phyloP scores from a whole-genome alignment of 2,329 filamentous ascomycete species.

The Neoarthrinium moseri region DNA sequence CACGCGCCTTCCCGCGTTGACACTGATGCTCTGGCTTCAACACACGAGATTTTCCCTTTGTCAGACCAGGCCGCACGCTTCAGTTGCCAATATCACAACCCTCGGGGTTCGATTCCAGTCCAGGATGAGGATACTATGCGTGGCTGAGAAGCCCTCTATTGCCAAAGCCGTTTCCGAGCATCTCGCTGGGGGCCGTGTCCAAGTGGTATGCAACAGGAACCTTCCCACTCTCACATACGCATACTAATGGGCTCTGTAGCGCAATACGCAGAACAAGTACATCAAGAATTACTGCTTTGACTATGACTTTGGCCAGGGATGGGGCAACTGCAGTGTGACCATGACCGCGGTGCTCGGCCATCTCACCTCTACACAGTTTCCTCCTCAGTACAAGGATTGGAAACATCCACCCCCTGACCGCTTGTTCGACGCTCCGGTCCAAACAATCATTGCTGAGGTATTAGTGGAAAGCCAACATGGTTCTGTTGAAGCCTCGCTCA shows the following conservation, averaged over 20 bases:
- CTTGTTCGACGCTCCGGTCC: slow-evolving; percentile 79
- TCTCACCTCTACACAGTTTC: slow-evolving; percentile 78
- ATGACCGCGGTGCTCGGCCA: slow-evolving; percentile 96
- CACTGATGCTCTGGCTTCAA: background rate
- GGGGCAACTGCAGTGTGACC: slow-evolving; percentile 80
- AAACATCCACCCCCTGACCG: slow-evolving; percentile 72
- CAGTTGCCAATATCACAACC: background rate
- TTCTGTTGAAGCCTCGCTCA: background rate
- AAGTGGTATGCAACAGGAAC: slow-evolving; percentile 56
- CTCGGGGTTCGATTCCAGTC: slow-evolving; percentile 17
- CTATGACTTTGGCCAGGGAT: slow-evolving; percentile 79
- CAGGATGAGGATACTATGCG: slow-evolving; percentile 52
- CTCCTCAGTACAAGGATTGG: slow-evolving; percentile 74
- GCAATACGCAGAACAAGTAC: slow-evolving; percentile 68
- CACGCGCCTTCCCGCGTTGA: background rate
- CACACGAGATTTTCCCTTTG: background rate
- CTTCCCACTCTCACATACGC: slow-evolving; percentile 2
- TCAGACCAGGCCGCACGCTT: background rate
- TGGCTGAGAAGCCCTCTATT: slow-evolving; percentile 43
- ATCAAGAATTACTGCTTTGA: slow-evolving; percentile 94
- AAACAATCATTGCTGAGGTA: slow-evolving; percentile 66
- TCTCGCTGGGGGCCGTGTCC: slow-evolving; percentile 73
- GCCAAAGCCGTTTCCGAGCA: slow-evolving; percentile 79
- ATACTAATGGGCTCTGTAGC: slow-evolving; percentile 42
- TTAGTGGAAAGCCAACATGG: slow-evolving; percentile 14